Evolutionary conservation across 176 grass and related monocot species (phyloP).

Genomic region (Ampelocalamus luodianensis): DNA sequence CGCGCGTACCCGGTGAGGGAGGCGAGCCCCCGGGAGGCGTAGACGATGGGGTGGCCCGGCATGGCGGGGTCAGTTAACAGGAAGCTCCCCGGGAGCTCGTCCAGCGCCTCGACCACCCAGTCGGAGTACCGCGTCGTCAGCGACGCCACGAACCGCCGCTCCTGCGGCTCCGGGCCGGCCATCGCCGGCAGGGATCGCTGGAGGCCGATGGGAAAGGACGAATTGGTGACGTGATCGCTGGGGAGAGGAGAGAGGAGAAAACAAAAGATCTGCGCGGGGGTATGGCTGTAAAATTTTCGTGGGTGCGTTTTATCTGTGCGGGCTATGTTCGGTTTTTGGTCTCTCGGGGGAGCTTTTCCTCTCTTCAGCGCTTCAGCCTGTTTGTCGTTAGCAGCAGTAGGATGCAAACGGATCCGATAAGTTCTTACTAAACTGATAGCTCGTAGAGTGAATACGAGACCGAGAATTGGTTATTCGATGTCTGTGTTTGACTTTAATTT

Average conservation of each 20-base stretch:
- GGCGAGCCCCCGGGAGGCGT: constrained; percentile 69
- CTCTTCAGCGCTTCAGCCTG: background rate
- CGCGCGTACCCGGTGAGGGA: constrained; percentile 62
- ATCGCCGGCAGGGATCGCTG: constrained; percentile 22
- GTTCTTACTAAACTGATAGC: no score
- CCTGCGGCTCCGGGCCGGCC: constrained; percentile 17
- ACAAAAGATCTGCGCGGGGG: constrained; percentile 53
- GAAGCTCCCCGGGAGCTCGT: constrained; percentile 77
- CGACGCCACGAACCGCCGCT: constrained; percentile 39
- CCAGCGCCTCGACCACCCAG: constrained; percentile 75
- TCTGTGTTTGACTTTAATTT: no score
- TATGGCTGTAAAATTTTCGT: constrained; percentile 34
- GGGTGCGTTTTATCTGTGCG: background rate
- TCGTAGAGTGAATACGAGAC: rapidly evolving
- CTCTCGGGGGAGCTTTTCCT: background rate
- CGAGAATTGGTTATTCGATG: no score
- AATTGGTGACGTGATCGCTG: constrained; percentile 36
- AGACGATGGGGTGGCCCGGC: constrained; percentile 88
- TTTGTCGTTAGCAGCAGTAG: background rate
- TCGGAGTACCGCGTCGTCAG: constrained; percentile 83
- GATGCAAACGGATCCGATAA: no score
- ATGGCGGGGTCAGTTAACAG: constrained; percentile 87
- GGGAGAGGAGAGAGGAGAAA: background rate
- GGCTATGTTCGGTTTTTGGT: background rate
- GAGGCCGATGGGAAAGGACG: background rate